Conservation (phyloP, 805 yeast species). For the Nadsonia fulvescens region DNA sequence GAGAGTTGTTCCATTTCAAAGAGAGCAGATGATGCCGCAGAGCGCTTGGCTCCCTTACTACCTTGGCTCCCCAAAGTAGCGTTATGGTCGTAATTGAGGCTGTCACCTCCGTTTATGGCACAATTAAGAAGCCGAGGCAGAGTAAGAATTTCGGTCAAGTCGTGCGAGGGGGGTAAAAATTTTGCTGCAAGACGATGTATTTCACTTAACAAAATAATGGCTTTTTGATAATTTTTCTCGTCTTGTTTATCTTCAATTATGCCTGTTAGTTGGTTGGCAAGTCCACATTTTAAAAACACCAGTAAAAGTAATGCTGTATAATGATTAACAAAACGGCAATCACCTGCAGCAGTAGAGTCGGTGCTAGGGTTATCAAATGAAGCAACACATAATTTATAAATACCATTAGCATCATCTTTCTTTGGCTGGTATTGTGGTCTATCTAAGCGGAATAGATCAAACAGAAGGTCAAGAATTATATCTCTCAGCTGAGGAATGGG, state of each 20-base stretch:
- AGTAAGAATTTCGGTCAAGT: conserved; percentile 17
- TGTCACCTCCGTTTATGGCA: conserved; percentile 14
- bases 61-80: too few relatives aligned
- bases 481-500: conserved; percentile 37
- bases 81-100: too few relatives aligned
- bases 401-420: conserved; percentile 1
- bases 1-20: conserved; percentile 28
- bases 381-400: conserved; percentile 2
- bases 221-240: conserved; percentile 33
- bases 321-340: conserved; percentile 30
- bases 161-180: conserved; percentile 38
- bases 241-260: conserved; percentile 28
- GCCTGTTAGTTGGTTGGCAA: conserved; percentile 29
- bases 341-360: too few relatives aligned
- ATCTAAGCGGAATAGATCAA: conserved; percentile 42
- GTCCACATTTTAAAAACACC: conserved; percentile 31
- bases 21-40: too few relatives aligned
- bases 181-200: conserved; percentile 34
- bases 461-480: conserved; percentile 50
- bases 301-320: conserved; percentile 43
- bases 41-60: too few relatives aligned
- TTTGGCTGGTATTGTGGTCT: conserved; percentile 3
- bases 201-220: conserved; percentile 47
- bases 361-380: neutral
- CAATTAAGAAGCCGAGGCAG: conserved; percentile 14